Evolutionary conservation across 75 land plant species (phyloP).

Genomic region (Sequoiadendron giganteum): DNA sequence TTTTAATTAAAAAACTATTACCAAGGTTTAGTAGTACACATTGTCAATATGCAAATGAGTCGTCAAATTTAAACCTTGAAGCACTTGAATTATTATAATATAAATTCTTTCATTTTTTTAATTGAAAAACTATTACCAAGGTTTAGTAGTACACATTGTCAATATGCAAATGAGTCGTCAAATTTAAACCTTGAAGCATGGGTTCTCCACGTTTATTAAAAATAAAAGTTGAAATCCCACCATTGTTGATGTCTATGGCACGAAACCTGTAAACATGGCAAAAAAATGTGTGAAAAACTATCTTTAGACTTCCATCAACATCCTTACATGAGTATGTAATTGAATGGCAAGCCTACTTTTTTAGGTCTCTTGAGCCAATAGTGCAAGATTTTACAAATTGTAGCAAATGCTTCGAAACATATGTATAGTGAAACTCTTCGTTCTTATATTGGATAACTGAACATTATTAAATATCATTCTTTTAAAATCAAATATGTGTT

Average conservation of each 20-base stretch:
- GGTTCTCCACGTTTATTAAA: slow-evolving; percentile 75
- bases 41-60: slow-evolving; percentile 70
- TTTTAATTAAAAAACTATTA: too few relatives aligned
- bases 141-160: slow-evolving; percentile 38
- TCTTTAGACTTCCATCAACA: background rate
- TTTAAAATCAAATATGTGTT: too few relatives aligned
- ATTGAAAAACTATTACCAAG: background rate
- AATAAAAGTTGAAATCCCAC: slow-evolving; percentile 58
- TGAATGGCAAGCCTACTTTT: too few relatives aligned
- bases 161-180: slow-evolving; percentile 75
- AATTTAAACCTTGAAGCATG: slow-evolving; percentile 66
- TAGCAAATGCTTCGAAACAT: too few relatives aligned
- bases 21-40: slow-evolving; percentile 21
- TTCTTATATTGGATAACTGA: background rate
- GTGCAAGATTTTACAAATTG: background rate
- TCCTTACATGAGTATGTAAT: background rate
- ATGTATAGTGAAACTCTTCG: too few relatives aligned
- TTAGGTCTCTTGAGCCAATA: background rate
- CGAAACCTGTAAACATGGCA: slow-evolving; percentile 55
- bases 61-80: slow-evolving; percentile 65
- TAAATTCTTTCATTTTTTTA: too few relatives aligned
- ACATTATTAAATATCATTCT: too few relatives aligned
- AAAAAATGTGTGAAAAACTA: background rate
- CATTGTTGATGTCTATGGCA: slow-evolving; percentile 65
- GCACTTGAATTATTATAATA: slow-evolving; percentile 22